Evolutionary conservation across 2,329 filamentous ascomycete genomes (phyloP), one percentile per base, ranked within the genome.

Genomic region (Fusarium pseudocircinatum): DNA sequence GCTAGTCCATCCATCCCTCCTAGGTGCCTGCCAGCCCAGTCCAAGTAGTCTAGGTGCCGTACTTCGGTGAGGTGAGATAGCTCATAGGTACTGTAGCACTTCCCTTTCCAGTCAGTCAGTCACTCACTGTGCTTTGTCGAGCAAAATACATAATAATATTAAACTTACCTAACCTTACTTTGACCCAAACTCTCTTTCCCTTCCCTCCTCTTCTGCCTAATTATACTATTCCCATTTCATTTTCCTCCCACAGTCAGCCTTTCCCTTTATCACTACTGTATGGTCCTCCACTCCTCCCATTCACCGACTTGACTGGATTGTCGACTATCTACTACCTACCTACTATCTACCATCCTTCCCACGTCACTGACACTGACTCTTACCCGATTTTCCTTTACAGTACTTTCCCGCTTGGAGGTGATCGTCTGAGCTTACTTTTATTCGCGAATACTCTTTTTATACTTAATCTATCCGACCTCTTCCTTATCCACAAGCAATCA

Each of bases 1-100:
- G 56, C 73, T 73, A 74, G 71, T 62, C 70, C 60, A 44, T 56
- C 63, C 56, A 50, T 49, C n/a, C 30, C 67, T 71, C 56, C 61
- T 56, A 61, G 53, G 28, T 67, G 62, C 39, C 34, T 16, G 28
- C 37, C 49, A 53, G 46, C 16, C 40, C 40, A 67, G 43, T 43
- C 60, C 49, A 53, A 26, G 47, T 22, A 18, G 36, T 36, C 36
- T 36, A 53, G 34, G 44, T 47, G 30, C 26, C 20, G 11, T 40
- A 40, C n/a, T 26, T 57, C 28, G 32, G 32, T 36, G 32, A 50
- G 30, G 47, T 50, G 47, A 47, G 68, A 64, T 68, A 69, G 65
- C 40, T 37, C 37, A 42, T 52, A 63, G 57, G 64, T 67, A 67
- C 64, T 44, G 67, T 69, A 69, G 67, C 67, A 69, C 69, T 70